Conservation (phyloP, 2,329 filamentous ascomycete species). For the Phialocephala subalpina region DNA sequence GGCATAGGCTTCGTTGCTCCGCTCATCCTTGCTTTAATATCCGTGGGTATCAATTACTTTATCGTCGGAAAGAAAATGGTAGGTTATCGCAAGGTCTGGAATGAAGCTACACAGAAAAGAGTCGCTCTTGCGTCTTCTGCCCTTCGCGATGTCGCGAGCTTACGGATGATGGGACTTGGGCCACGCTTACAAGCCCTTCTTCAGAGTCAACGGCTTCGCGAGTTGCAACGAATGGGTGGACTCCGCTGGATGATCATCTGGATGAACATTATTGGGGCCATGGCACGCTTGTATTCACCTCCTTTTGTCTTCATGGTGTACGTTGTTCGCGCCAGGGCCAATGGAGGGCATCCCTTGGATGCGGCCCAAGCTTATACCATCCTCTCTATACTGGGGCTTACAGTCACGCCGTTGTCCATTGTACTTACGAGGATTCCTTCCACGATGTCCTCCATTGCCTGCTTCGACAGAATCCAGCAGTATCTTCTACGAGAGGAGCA, state of each 20-base stretch:
- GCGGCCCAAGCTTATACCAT: neutral
- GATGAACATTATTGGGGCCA: neutral
- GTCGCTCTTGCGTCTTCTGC: neutral
- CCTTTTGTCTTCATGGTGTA: constrained; percentile 2
- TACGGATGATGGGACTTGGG: constrained; percentile 1
- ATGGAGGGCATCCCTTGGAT: neutral
- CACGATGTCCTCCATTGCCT: neutral
- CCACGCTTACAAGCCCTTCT: neutral
- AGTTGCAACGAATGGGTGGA: neutral
- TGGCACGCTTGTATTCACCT: neutral
- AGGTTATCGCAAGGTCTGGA: neutral
- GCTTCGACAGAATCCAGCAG: neutral
- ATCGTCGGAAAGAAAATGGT: neutral
- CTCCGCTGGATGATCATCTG: neutral
- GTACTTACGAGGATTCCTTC: neutral
- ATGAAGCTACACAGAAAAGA: neutral
- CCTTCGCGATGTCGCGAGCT: neutral
- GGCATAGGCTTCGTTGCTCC: neutral
- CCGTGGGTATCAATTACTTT: constrained; percentile 1
- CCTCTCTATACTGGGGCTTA: neutral
- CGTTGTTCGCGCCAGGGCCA: neutral
- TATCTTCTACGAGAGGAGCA: neutral
- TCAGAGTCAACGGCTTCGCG: neutral
- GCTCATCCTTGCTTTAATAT: neutral
- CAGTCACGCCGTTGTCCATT: neutral